Percentiles rank a stretch among this genome's conserved stretches.
Conservation (phyloP, 2,329 filamentous ascomycete species). For the Pseudopyricularia cyperi region DNA sequence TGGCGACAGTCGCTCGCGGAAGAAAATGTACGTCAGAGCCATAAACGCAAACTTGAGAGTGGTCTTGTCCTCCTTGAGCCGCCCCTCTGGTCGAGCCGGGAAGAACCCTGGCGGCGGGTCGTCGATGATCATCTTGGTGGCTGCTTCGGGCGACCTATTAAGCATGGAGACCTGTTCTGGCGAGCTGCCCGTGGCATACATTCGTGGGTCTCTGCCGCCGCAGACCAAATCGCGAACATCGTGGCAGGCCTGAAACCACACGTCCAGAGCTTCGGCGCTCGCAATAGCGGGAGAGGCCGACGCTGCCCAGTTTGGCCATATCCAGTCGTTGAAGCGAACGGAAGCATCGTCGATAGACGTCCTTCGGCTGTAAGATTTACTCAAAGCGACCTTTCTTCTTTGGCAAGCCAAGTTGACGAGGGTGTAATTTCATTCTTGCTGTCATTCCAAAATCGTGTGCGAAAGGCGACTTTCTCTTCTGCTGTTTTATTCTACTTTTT, state of each 20-base stretch:
- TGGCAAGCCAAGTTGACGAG: too few species aligned
- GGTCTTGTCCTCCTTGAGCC: neutral
- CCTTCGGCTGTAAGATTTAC: neutral
- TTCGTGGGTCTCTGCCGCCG: neutral
- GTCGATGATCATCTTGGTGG: neutral
- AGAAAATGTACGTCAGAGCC: slow-evolving; percentile 1
- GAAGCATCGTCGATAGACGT: neutral
- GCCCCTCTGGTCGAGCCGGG: neutral
- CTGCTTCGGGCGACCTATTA: too few species aligned
- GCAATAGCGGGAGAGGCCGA: neutral
- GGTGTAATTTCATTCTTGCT: too few species aligned
- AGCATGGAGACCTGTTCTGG: too few species aligned
- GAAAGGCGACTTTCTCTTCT: too few species aligned
- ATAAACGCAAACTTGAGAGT: neutral
- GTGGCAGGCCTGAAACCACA: neutral
- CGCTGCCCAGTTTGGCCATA: neutral
- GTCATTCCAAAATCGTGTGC: too few species aligned
- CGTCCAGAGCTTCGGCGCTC: neutral
- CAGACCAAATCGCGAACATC: neutral
- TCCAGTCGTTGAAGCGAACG: neutral
- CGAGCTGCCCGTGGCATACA: neutral
- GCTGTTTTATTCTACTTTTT: too few species aligned
- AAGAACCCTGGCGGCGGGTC: neutral
- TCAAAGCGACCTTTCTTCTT: neutral
- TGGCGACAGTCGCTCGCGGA: neutral